Percentiles rank a stretch among this genome's conserved stretches.
phyloP scores from a whole-genome alignment of 129 eudicot genomes.

The Centaurea solstitialis region DNA sequence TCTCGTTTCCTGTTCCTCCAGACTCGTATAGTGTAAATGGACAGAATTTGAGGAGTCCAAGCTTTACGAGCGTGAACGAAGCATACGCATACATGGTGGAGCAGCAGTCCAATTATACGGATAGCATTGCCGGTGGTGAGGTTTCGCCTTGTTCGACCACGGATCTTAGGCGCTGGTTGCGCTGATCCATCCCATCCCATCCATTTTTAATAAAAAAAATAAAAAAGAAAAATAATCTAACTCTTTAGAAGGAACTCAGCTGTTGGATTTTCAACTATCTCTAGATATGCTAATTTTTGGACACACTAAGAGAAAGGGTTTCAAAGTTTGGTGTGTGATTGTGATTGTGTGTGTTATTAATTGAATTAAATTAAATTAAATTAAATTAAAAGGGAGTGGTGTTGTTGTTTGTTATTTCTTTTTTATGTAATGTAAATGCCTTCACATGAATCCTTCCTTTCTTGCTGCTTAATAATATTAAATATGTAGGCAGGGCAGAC shows the following conservation, averaged over 20 bases:
- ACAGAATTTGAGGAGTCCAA: slow-evolving; percentile 66
- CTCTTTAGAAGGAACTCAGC: neutral
- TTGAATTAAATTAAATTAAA: no score
- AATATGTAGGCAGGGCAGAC: neutral
- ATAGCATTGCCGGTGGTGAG: slow-evolving; percentile 73
- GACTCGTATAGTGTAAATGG: slow-evolving; percentile 44
- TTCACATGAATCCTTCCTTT: slow-evolving; percentile 36
- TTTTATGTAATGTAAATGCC: slow-evolving; percentile 32
- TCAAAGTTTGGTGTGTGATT: slow-evolving; percentile 22
- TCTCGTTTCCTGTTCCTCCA: slow-evolving; percentile 65
- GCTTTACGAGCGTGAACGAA: slow-evolving; percentile 59
- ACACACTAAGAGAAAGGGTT: slow-evolving; percentile 1
- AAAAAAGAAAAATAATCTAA: slow-evolving; percentile 6
- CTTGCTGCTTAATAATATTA: slow-evolving; percentile 12
- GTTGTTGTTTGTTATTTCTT: slow-evolving; percentile 9
- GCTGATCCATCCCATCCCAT: slow-evolving; percentile 31
- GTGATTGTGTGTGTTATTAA: neutral
- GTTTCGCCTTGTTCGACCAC: slow-evolving; percentile 80
- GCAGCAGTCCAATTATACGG: slow-evolving; percentile 72
- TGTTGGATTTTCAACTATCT: slow-evolving; percentile 24
- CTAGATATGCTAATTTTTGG: slow-evolving; percentile 27
- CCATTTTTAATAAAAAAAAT: neutral
- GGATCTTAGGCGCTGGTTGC: slow-evolving; percentile 70
- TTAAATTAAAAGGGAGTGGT: slow-evolving; percentile 12
- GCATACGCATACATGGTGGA: slow-evolving; percentile 42